Percentiles rank a stretch among this genome's conserved stretches.
phyloP scores from a whole-genome alignment of 2,329 filamentous ascomycete genomes.

The Aspergillus sp. region DNA sequence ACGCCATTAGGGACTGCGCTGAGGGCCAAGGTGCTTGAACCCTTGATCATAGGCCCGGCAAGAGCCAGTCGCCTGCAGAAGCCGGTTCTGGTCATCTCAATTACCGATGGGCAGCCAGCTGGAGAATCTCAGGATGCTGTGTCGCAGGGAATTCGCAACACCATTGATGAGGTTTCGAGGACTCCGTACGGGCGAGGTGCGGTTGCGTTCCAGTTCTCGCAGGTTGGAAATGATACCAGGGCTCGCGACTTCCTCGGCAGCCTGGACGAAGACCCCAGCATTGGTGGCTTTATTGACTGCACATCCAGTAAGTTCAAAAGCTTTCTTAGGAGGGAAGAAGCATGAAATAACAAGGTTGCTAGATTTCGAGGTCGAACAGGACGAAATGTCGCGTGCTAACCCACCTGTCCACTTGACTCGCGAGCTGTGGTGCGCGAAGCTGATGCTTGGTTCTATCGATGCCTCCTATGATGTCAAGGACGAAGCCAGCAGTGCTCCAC shows the following conservation, averaged over 20 bases:
- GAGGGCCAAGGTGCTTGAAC: constrained; percentile 63
- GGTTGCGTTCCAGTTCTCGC: constrained; percentile 67
- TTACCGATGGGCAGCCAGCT: constrained; percentile 66
- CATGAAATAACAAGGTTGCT: constrained; percentile 20
- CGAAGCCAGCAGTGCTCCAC: constrained; percentile 48
- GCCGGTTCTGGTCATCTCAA: constrained; percentile 64
- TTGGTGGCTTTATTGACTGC: constrained; percentile 65
- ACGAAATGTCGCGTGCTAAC: constrained; percentile 62
- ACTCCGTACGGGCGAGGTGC: constrained; percentile 57
- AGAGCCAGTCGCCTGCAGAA: constrained; percentile 57
- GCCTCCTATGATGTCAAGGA: constrained; percentile 65
- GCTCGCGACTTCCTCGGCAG: constrained; percentile 64
- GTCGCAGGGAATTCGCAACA: constrained; percentile 57
- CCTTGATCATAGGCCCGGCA: constrained; percentile 56
- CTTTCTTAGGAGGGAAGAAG: no score
- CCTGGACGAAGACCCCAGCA: constrained; percentile 62
- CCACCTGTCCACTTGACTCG: constrained; percentile 64
- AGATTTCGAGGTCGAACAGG: constrained; percentile 68
- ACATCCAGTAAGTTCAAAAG: constrained; percentile 59
- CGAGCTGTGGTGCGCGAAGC: constrained; percentile 65
- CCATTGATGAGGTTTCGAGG: constrained; percentile 51
- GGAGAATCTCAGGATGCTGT: constrained; percentile 60
- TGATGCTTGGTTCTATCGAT: constrained; percentile 67
- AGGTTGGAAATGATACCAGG: constrained; percentile 66
- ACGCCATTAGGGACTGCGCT: constrained; percentile 67